Evolutionary conservation across 208 protist genomes (phyloP).

Genomic region (Leishmania arabica): DNA sequence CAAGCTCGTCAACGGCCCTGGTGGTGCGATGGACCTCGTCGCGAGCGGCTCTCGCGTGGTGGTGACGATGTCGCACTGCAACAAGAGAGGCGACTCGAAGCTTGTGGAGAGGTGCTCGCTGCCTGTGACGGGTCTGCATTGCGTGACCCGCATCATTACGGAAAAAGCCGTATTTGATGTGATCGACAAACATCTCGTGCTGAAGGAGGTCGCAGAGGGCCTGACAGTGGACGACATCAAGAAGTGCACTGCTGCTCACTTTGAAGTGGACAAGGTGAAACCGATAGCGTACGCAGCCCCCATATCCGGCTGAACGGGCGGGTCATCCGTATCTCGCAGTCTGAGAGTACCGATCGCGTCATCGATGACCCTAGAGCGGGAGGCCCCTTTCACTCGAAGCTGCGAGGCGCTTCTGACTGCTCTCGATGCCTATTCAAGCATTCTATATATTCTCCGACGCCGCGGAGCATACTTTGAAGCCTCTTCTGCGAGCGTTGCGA

Average conservation of each 20-base stretch:
- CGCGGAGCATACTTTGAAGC: background rate
- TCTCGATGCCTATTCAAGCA: background rate
- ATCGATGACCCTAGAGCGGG: background rate
- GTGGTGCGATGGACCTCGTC: constrained; percentile 97
- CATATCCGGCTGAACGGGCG: constrained; percentile 9
- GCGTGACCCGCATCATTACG: constrained; percentile 96
- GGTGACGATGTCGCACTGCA: constrained; percentile 97
- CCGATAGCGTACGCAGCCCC: constrained; percentile 75
- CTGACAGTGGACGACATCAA: constrained; percentile 93
- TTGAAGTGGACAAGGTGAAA: constrained; percentile 68
- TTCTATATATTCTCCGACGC: background rate
- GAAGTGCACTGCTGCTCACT: constrained; percentile 79
- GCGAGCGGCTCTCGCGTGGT: constrained; percentile 93
- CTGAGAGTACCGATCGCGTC: too few relatives aligned
- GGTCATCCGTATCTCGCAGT: background rate
- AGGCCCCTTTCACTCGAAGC: background rate
- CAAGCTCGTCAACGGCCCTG: constrained; percentile 98
- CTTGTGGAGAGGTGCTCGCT: constrained; percentile 94
- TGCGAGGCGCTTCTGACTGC: background rate
- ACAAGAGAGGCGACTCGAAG: constrained; percentile 94
- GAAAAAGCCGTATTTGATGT: constrained; percentile 97
- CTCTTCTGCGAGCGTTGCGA: background rate
- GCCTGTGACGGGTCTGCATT: constrained; percentile 91
- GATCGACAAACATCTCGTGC: constrained; percentile 74
- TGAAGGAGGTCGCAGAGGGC: constrained; percentile 93